Base-by-base conservation (phyloP, 768 basidiomycete genomes). In the Suillus subluteus region DNA sequence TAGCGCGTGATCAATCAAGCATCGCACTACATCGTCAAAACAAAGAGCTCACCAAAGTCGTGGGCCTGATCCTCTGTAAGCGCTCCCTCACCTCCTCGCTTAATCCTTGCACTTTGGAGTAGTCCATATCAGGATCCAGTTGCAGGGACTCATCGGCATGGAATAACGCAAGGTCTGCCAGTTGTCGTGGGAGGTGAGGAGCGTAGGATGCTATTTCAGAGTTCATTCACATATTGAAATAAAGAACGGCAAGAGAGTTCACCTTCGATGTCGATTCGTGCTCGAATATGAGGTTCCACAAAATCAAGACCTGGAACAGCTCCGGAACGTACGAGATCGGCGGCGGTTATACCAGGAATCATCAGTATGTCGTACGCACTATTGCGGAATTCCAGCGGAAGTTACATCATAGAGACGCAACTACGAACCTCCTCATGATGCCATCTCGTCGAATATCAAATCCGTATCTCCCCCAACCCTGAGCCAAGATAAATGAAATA, bases 281-380 rank as follows among this genome's bases (percentile, higher is more conserved):
- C 76, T 44, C 90, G 74, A 35, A 91, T 80, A 23, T 76, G 74
- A 3, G 84, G 81, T 61, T 89, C 83, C 54, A 91, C 71, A 21
- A 76, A 70, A 0, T 74, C 73, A 0, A 97, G 79, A 15, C 65
- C 69, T 23, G 58, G 69, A 12, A 78, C 50, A 38, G 65, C 52
- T 75, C 83, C 16, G 87, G 91, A 54, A 89, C 4, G 70, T 48
- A 43, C 72, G 38, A 96, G 78, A 15, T 72, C 70, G 3, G 76
- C 69, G 0, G 84, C 74, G 1, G 80, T 83, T 35, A 93, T 74
- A 2, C 80, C 79, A 2, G 87, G 87, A 72, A 88, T 84, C 18
- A 87, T 80, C 26, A 97, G 79, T 67, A 95, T 79, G 58, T 93
- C 88, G 69, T 87, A 95, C 0, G 91, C 92, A 73, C 95, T 97